A percentile compares a stretch with the other conserved stretches of the same genome.
phyloP scores from a whole-genome alignment of 441 rosid genomes.

The Manihot esculenta region DNA sequence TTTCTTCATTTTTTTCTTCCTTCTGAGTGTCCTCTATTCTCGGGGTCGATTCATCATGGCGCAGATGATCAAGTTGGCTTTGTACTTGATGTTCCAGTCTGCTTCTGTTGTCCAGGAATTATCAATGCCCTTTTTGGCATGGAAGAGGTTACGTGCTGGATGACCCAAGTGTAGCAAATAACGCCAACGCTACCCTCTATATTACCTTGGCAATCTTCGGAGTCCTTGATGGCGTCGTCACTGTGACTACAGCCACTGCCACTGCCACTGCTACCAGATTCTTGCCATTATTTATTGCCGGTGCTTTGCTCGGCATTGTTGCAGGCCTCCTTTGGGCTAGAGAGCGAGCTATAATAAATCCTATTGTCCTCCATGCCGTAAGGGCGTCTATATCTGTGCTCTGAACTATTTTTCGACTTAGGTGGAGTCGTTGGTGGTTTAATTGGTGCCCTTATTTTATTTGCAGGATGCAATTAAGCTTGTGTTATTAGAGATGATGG shows the following conservation, averaged over 20 bases:
- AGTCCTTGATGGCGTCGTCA: too few species aligned
- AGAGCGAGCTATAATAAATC: conserved; percentile 78
- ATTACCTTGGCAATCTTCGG: conserved; percentile 53
- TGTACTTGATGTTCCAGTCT: conserved; percentile 59
- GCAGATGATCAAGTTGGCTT: conserved; percentile 52
- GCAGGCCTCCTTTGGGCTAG: conserved; percentile 89
- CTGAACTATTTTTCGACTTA: too few species aligned
- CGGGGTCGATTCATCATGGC: conserved; percentile 64
- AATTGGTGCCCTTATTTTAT: too few species aligned
- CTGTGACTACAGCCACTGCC: too few species aligned
- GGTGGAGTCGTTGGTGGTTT: too few species aligned
- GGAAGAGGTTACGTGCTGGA: conserved; percentile 88
- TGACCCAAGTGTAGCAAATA: conserved; percentile 67
- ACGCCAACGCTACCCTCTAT: conserved; percentile 84
- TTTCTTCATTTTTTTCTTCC: conserved; percentile 5
- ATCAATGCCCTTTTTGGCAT: conserved; percentile 82
- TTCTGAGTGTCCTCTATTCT: conserved; percentile 15
- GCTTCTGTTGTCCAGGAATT: conserved; percentile 90
- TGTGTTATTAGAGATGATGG: too few species aligned
- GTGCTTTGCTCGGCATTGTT: conserved; percentile 54
- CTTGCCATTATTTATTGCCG: conserved; percentile 31
- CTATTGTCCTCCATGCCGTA: conserved; percentile 75
- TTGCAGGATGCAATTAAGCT: too few species aligned
- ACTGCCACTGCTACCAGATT: too few species aligned
- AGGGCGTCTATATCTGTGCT: too few species aligned